A percentile compares a stretch with the other conserved stretches of the same genome.
Conservation (phyloP, 2,329 filamentous ascomycete species). For the Phyllachora maydis region DNA sequence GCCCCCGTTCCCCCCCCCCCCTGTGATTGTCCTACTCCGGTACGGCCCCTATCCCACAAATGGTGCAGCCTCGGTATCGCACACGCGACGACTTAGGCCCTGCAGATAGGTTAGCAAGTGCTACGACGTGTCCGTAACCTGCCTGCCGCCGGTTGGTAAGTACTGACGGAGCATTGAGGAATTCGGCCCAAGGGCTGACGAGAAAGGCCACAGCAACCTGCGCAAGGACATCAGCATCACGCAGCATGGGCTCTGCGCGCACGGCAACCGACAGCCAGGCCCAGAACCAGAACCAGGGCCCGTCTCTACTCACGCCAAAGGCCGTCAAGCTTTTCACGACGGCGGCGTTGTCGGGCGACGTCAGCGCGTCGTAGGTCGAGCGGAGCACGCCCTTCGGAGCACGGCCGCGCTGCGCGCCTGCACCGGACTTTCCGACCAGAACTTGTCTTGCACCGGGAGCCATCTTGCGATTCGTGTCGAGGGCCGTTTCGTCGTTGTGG, state of each 20-base stretch:
- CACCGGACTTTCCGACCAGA: conserved; percentile 20
- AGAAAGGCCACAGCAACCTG: conserved; percentile 38
- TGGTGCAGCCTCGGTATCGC: no score
- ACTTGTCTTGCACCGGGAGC: conserved; percentile 27
- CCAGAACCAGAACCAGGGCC: not conserved
- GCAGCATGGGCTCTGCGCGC: no score
- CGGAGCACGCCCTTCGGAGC: conserved; percentile 28
- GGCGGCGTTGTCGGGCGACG: conserved; percentile 39
- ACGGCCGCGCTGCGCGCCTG: conserved; percentile 17
- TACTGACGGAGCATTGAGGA: no score
- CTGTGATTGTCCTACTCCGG: no score
- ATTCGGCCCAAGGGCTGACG: conserved; percentile 35
- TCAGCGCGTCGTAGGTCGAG: conserved; percentile 33
- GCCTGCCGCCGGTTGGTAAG: no score
- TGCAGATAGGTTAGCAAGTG: no score
- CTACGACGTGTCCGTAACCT: no score
- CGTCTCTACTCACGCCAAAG: conserved; percentile 28
- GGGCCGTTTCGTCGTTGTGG: conserved; percentile 1
- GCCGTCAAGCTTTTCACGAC: conserved; percentile 39
- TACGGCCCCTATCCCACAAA: no score
- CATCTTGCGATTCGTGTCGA: conserved; percentile 22
- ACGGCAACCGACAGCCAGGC: not conserved
- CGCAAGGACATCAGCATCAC: not conserved
- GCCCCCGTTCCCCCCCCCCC: no score
- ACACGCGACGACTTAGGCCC: no score